These are phyloP conservation scores for Thalia dealbata DNA, from an alignment of 176 grass and related monocot genomes.

Conservation along the genomic window DNA sequence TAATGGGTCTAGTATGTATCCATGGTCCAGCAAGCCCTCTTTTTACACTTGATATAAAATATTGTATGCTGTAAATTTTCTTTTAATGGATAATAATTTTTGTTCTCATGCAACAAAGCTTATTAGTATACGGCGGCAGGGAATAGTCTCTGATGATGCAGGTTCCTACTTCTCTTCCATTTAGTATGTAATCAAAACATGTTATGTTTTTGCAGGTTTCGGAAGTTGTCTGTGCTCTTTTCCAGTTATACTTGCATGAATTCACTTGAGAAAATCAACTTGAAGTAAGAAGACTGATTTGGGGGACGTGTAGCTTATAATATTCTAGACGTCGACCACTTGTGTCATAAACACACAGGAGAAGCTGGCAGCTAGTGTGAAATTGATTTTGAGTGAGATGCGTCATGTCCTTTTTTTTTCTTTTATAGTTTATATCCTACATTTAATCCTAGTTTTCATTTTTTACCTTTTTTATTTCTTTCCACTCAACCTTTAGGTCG, in stretches of 20 bases:
- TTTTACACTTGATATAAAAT: not conserved
- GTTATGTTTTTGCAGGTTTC: slow-evolving; percentile 36
- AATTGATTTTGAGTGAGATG: no score
- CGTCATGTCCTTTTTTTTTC: no score
- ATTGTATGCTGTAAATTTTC: no score
- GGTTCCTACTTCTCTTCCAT: not conserved
- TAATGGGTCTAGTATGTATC: slow-evolving; percentile 66
- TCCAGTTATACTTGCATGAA: slow-evolving; percentile 61
- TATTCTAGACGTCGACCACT: not conserved
- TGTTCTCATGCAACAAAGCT: no score
- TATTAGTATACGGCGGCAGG: no score
- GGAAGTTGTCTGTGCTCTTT: slow-evolving; percentile 46
- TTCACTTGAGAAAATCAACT: slow-evolving; percentile 18
- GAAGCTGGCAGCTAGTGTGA: no score
- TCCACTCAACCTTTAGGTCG: no score
- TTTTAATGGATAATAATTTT: no score
- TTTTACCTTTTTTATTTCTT: no score
- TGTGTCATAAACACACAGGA: no score
- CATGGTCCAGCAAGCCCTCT: not conserved
- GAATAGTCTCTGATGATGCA: not conserved
- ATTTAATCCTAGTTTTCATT: no score
- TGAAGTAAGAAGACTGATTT: not conserved
- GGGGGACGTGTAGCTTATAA: not conserved
- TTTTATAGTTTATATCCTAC: no score
- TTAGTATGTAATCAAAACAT: not conserved